Conservation (phyloP, 345 rosid genomes). For the Brassica juncea region DNA sequence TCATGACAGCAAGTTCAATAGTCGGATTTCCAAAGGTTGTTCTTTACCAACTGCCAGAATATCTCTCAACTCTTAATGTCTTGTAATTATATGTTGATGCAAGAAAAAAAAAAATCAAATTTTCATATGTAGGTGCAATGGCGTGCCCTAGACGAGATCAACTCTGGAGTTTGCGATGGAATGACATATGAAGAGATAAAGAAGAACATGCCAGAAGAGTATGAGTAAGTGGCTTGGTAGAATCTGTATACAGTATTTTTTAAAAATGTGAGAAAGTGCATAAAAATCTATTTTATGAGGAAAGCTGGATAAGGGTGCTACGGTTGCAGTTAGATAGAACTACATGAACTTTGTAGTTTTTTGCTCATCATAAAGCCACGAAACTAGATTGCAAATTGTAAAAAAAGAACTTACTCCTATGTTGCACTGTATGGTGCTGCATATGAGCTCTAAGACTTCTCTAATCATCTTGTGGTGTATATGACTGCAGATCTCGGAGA, state of each 20-base stretch:
- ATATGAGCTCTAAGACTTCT: slow-evolving; percentile 8
- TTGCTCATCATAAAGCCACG: slow-evolving; percentile 16
- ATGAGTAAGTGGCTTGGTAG: slow-evolving; percentile 61
- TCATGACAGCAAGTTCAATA: slow-evolving; percentile 82
- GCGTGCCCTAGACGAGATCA: slow-evolving; percentile 99
- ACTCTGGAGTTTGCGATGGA: slow-evolving; percentile 99
- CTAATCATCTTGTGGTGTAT: slow-evolving; percentile 22
- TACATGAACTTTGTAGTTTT: neutral
- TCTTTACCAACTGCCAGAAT: slow-evolving; percentile 5
- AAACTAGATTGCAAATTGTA: neutral
- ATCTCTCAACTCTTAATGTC: neutral
- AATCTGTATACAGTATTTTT: neutral
- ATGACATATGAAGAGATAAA: slow-evolving; percentile 97
- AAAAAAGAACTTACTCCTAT: neutral
- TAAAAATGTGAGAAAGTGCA: neutral
- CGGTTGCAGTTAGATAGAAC: neutral
- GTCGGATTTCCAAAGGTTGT: slow-evolving; percentile 93
- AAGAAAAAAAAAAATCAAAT: slow-evolving; percentile 1
- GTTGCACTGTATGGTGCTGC: neutral
- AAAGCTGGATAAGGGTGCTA: neutral
- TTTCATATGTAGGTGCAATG: slow-evolving; percentile 79
- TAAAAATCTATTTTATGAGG: neutral
- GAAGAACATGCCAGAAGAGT: slow-evolving; percentile 95
- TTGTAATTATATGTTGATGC: slow-evolving; percentile 9
- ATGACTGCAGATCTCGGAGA: slow-evolving; percentile 61